Evolutionary conservation across 2,329 filamentous ascomycete species (phyloP), one percentile per base, ranked within the genome.

Genomic region (Ophiostoma novo-ulmi): DNA sequence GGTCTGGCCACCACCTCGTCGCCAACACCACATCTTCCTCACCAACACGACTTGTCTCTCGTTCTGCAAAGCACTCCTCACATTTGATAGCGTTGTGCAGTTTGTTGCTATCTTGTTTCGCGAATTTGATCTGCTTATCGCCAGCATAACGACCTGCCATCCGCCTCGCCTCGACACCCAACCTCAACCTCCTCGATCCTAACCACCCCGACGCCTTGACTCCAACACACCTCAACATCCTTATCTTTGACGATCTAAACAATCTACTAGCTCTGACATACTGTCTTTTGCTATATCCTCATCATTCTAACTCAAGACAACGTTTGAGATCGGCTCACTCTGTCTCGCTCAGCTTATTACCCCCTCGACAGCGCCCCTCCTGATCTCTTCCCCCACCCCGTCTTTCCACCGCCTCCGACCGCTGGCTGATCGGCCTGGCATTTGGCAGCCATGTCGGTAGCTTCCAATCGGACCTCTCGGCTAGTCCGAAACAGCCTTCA

Each of bases 401-500:
- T 22, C 20, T 13, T 22, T 20, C 41, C 26, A 17, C 35, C 63
- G 6, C n/a, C 10, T n/a, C 20, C 63, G 20, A 67, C 13, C 70
- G 68, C 67, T 35, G 52, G 69, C 67, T 63, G 58, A 41, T 70
- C 70, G 41, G 64, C 72, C 73, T 48, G 39, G 70, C 70, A 61
- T n/a, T 26, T 44, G 61, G 64, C 69, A 63, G 70, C 71, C 73
- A 87, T 86, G 85, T 87, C 85, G 76, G 81, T 82, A 73, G 80
- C 80, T 65, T 85, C 84, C 74, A 83, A 81, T 74, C 80, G 80
- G 73, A 84, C 83, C 63, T 81, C 79, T 70, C 80, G 81, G 73
- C 79, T 80, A 61, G 80, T 78, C 75, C 82, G 83, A 73, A 81
- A 82, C 71, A 82, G 84, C 71, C 74, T 83, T 71, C 78, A 80